Conservation (phyloP, 345 rosid genomes). For the Alliaria petiolata region DNA sequence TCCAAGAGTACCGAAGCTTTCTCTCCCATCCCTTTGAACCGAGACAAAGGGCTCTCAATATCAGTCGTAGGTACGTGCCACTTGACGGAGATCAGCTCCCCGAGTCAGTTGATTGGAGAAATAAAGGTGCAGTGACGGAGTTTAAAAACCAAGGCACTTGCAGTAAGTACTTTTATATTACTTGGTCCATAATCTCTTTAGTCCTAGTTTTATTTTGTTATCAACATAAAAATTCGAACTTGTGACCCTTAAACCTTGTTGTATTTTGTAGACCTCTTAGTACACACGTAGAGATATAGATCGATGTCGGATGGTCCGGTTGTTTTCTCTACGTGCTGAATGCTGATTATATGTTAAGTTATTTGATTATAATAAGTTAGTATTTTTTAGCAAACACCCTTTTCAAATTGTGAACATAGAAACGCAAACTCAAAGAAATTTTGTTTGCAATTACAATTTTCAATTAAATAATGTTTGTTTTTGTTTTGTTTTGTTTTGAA, state of each 20-base stretch:
- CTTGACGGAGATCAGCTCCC: conserved; percentile 55
- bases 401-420: not conserved
- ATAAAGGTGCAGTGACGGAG: conserved; percentile 59
- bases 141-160: conserved; percentile 78
- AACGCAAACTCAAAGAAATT: not conserved
- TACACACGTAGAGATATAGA: not conserved
- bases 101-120: conserved; percentile 70
- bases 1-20: conserved; percentile 71
- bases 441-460: not conserved
- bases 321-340: not conserved
- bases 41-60: conserved; percentile 30
- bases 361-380: not conserved
- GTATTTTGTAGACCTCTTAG: too few relatives aligned
- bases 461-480: too few relatives aligned
- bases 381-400: not conserved
- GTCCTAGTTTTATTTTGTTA: too few relatives aligned
- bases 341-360: not conserved
- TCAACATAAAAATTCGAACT: too few relatives aligned
- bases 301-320: not conserved
- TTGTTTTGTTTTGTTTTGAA: too few relatives aligned
- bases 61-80: conserved; percentile 42
- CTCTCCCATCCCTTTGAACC: conserved; percentile 38
- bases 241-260: too few relatives aligned
- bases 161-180: conserved; percentile 40
- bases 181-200: not conserved